phyloP scores from a whole-genome alignment of 2,329 filamentous ascomycete species.

The Herpotrichia juniperi region DNA sequence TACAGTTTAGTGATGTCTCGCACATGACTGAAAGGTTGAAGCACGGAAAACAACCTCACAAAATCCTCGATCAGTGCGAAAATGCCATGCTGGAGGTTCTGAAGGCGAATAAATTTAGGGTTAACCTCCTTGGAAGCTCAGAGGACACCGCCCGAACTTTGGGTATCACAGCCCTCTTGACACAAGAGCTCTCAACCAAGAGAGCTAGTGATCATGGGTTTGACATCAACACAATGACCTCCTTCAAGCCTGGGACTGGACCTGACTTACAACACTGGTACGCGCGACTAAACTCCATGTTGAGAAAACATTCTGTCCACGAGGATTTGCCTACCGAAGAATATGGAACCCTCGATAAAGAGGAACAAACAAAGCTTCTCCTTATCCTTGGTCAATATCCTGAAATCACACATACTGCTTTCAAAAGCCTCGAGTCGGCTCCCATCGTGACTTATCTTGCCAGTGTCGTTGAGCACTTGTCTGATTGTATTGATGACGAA shows the following conservation, averaged over 20 bases:
- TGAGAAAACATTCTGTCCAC: slow-evolving; percentile 16
- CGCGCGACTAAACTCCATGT: slow-evolving; percentile 22
- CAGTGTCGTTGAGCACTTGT: slow-evolving; percentile 31
- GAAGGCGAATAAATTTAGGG: slow-evolving; percentile 26
- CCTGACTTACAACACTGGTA: slow-evolving; percentile 40
- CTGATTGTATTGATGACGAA: slow-evolving; percentile 21
- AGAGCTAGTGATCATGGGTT: slow-evolving; percentile 29
- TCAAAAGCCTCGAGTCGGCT: slow-evolving; percentile 34
- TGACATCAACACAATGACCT: slow-evolving; percentile 27
- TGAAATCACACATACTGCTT: slow-evolving; percentile 31
- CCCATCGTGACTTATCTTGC: slow-evolving; percentile 34
- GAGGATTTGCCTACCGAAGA: slow-evolving; percentile 28
- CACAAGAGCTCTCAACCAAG: slow-evolving; percentile 35
- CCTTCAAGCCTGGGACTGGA: slow-evolving; percentile 37
- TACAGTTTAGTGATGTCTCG: slow-evolving; percentile 76
- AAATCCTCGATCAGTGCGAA: slow-evolving; percentile 64
- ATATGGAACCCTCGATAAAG: slow-evolving; percentile 26
- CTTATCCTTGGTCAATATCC: slow-evolving; percentile 38
- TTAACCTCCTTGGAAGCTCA: slow-evolving; percentile 19
- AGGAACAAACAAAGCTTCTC: slow-evolving; percentile 32
- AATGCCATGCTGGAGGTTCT: slow-evolving; percentile 20
- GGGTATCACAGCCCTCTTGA: slow-evolving; percentile 29
- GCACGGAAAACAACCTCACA: slow-evolving; percentile 71
- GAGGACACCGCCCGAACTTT: slow-evolving; percentile 18
- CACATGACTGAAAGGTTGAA: slow-evolving; percentile 45